A percentile compares a stretch with the other conserved stretches of the same genome.
Conservation (phyloP, 805 yeast species). For the Ogataea philodendri region DNA sequence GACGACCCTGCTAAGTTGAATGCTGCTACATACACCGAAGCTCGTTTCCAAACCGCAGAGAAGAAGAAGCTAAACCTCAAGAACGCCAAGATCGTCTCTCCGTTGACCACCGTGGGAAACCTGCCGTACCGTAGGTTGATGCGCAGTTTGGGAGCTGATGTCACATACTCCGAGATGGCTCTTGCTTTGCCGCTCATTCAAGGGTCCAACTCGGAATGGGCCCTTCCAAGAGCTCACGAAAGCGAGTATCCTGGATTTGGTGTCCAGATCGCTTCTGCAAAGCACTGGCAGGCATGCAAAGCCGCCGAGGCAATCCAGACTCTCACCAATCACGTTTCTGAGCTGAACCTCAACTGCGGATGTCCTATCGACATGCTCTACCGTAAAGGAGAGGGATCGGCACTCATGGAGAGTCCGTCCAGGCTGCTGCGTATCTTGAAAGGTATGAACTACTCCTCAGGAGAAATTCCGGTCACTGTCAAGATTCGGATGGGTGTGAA, state of each 20-base stretch:
- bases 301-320: slow-evolving; percentile 78
- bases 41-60: slow-evolving; percentile 75
- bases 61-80: slow-evolving; percentile 70
- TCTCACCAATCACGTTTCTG: slow-evolving; percentile 62
- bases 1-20: slow-evolving; percentile 33
- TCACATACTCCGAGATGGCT: slow-evolving; percentile 96
- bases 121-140: slow-evolving; percentile 91
- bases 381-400: slow-evolving; percentile 94
- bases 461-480: slow-evolving; percentile 89
- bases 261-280: slow-evolving; percentile 86
- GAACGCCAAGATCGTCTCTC: slow-evolving; percentile 85
- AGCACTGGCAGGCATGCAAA: slow-evolving; percentile 90
- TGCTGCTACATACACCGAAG: slow-evolving; percentile 61
- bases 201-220: slow-evolving; percentile 96
- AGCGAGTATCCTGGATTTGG: slow-evolving; percentile 88
- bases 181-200: slow-evolving; percentile 79
- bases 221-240: slow-evolving; percentile 83
- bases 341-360: slow-evolving; percentile 90
- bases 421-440: slow-evolving; percentile 72
- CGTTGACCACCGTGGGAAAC: slow-evolving; percentile 96
- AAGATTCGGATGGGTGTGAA: slow-evolving; percentile 90
- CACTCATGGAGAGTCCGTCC: slow-evolving; percentile 85
- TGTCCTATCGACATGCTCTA: slow-evolving; percentile 96
- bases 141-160: slow-evolving; percentile 87
- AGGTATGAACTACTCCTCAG: slow-evolving; percentile 85